A percentile compares a stretch with the other conserved stretches of the same genome.
These are phyloP conservation scores for Hygrocybe punicea DNA, from an alignment of 768 basidiomycete genomes.

Conservation along the genomic window DNA sequence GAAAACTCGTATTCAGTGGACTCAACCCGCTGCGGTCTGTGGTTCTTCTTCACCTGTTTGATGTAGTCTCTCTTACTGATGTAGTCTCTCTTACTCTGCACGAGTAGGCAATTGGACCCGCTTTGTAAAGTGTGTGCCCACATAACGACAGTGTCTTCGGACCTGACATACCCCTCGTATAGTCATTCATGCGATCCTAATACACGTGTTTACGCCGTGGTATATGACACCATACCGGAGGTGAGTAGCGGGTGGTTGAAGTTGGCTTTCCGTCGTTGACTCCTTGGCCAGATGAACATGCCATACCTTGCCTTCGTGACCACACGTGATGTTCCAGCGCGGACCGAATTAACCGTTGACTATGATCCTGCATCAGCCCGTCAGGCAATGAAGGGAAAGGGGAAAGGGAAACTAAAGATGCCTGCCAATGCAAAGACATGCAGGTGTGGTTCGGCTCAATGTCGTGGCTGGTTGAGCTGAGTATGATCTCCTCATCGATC, in stretches of 20 bases:
- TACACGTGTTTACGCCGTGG: constrained; percentile 51
- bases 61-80: too few relatives aligned
- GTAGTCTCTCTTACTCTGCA: background rate
- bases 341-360: constrained; percentile 61
- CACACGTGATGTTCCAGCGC: constrained; percentile 42
- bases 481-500: too few relatives aligned
- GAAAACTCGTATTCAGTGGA: constrained; percentile 51
- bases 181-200: constrained; percentile 72
- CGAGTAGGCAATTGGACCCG: constrained; percentile 69
- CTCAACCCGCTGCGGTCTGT: constrained; percentile 48
- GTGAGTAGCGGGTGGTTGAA: constrained; percentile 31
- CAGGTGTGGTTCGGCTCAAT: constrained; percentile 34
- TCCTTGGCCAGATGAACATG: constrained; percentile 41
- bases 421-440: constrained; percentile 35
- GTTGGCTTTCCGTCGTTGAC: background rate
- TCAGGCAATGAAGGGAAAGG: constrained; percentile 21
- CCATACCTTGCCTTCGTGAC: constrained; percentile 64
- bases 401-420: constrained; percentile 22
- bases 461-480: constrained; percentile 37
- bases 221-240: constrained; percentile 58
- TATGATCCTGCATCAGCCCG: constrained; percentile 49
- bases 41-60: background rate
- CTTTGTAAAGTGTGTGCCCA: constrained; percentile 60
- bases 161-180: constrained; percentile 1
- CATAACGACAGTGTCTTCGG: background rate